phyloP scores from a whole-genome alignment of 306 rosid species.

The Oxytropis ochrocephala region DNA sequence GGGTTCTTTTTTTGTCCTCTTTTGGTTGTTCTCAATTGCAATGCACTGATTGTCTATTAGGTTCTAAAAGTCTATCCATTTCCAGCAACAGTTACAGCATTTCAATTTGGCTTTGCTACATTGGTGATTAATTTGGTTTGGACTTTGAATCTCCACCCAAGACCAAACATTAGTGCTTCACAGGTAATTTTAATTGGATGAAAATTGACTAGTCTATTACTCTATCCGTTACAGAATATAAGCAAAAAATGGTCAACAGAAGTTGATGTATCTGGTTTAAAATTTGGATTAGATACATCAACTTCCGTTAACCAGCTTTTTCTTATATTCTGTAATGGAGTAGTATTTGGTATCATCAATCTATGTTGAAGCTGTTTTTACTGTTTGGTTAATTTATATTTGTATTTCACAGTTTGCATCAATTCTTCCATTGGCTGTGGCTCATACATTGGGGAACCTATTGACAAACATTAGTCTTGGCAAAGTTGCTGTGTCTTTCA shows the following conservation, averaged over 20 bases:
- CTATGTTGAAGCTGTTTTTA: background rate
- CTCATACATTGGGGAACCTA: slow-evolving; percentile 66
- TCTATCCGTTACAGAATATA: no score
- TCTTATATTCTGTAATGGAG: no score
- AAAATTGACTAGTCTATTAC: background rate
- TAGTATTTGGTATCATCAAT: background rate
- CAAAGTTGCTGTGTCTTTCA: slow-evolving; percentile 72
- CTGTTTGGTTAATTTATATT: background rate
- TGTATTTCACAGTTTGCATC: slow-evolving; percentile 39
- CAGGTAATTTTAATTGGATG: slow-evolving; percentile 40
- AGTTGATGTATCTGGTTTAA: no score
- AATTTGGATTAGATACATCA: no score
- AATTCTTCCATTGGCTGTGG: slow-evolving; percentile 55
- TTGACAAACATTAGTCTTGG: slow-evolving; percentile 71
- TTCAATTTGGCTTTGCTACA: slow-evolving; percentile 49
- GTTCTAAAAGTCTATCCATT: slow-evolving; percentile 86
- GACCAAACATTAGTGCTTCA: slow-evolving; percentile 47
- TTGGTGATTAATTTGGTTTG: slow-evolving; percentile 51
- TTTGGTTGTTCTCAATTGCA: slow-evolving; percentile 33
- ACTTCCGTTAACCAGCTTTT: no score
- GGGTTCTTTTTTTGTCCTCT: background rate
- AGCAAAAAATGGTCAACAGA: no score
- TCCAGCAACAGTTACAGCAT: slow-evolving; percentile 75
- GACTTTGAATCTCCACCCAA: slow-evolving; percentile 48
- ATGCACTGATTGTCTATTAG: slow-evolving; percentile 41